These are phyloP conservation scores for Penicillium sp. DNA, from an alignment of 2,329 filamentous ascomycete genomes.

Conservation along the genomic window DNA sequence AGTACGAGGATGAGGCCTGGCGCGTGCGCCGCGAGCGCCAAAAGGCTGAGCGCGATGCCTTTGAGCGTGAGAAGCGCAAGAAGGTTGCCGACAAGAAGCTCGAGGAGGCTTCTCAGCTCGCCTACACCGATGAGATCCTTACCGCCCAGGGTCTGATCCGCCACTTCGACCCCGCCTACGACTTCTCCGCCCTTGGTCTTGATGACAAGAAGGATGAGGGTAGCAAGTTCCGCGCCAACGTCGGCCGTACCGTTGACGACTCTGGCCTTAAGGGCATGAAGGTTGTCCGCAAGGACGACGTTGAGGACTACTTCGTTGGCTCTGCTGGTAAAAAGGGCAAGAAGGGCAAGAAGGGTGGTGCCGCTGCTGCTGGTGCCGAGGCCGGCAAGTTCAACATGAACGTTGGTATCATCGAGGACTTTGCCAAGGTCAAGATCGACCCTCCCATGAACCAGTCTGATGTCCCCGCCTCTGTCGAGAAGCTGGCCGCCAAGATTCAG, in stretches of 20 bases:
- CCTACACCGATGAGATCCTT: conserved; percentile 91
- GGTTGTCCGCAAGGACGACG: conserved; percentile 82
- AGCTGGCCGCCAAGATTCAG: conserved; percentile 88
- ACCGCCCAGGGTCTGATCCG: conserved; percentile 85
- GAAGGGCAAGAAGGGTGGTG: conserved; percentile 77
- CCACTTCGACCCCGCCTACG: conserved; percentile 85
- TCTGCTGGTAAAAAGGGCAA: conserved; percentile 82
- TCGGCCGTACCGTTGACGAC: conserved; percentile 82
- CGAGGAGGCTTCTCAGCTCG: conserved; percentile 68
- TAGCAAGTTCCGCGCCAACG: conserved; percentile 77
- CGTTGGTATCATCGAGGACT: conserved; percentile 89
- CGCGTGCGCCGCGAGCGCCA: conserved; percentile 77
- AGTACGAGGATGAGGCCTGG: conserved; percentile 83
- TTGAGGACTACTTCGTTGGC: conserved; percentile 81
- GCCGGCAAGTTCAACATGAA: conserved; percentile 79
- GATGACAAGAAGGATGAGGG: conserved; percentile 54
- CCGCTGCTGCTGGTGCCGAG: conserved; percentile 55
- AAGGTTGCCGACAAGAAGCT: conserved; percentile 62
- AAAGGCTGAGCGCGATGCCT: conserved; percentile 74
- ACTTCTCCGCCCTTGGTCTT: conserved; percentile 67
- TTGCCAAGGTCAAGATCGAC: conserved; percentile 81
- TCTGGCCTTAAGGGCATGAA: conserved; percentile 83
- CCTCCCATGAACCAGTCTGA: conserved; percentile 86
- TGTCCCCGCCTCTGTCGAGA: conserved; percentile 78
- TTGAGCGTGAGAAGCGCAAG: conserved; percentile 56